Percentiles rank a stretch among this genome's conserved stretches.
phyloP scores from a whole-genome alignment of 768 basidiomycete genomes.

The Pisolithus tinctorius region DNA sequence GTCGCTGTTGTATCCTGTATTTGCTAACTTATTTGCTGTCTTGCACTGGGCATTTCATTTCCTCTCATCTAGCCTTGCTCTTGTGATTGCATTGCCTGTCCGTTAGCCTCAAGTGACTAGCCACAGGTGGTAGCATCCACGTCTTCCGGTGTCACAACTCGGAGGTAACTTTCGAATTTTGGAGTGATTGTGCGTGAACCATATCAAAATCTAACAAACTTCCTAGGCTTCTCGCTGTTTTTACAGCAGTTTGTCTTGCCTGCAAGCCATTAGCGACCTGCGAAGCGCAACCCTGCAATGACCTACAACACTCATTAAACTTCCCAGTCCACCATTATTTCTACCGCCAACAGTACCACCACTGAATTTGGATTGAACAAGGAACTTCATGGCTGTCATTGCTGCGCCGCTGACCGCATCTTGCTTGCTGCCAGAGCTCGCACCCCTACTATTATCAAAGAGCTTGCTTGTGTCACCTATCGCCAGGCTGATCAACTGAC shows the following conservation, averaged over 20 bases:
- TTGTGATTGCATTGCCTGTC: no score
- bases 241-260: not conserved
- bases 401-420: slow-evolving; percentile 81
- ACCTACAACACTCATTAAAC: slow-evolving; percentile 53
- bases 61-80: no score
- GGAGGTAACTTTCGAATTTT: no score
- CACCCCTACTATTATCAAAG: slow-evolving; percentile 50
- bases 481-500: slow-evolving; percentile 75
- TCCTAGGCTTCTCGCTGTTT: no score
- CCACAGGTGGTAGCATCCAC: no score
- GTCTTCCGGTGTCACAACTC: no score
- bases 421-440: slow-evolving; percentile 62
- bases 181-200: no score
- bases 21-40: no score
- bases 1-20: no score
- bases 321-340: slow-evolving; percentile 62
- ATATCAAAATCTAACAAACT: no score
- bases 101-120: no score
- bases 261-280: not conserved
- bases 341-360: slow-evolving; percentile 49
- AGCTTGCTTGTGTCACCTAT: slow-evolving; percentile 78
- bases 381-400: slow-evolving; percentile 78
- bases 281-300: not conserved
- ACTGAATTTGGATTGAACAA: slow-evolving; percentile 63
- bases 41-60: no score